These are phyloP conservation scores for Hypsizygus marmoreus DNA, from an alignment of 768 basidiomycete species.

Conservation along the genomic window DNA sequence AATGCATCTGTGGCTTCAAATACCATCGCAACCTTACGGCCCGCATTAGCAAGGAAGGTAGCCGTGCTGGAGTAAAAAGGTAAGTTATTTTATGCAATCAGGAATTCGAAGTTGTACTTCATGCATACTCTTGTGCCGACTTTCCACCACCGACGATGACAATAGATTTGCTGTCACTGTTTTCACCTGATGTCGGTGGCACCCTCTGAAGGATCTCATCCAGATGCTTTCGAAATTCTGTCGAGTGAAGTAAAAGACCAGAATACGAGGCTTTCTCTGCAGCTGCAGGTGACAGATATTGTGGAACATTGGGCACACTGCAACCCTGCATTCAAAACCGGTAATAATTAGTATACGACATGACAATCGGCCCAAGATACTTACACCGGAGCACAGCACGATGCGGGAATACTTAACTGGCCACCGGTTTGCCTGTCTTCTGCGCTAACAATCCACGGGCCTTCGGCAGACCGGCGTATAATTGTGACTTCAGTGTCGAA, in stretches of 20 bases:
- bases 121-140: constrained; percentile 63
- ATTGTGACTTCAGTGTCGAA: constrained; percentile 51
- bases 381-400: constrained; percentile 60
- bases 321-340: constrained; percentile 54
- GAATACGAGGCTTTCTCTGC: constrained; percentile 42
- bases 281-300: constrained; percentile 33
- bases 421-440: constrained; percentile 25
- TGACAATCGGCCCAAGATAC: constrained; percentile 5
- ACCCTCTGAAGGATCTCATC: constrained; percentile 40
- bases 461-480: constrained; percentile 37
- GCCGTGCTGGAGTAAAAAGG: constrained; percentile 37
- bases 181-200: constrained; percentile 18
- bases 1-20: constrained; percentile 55
- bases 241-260: constrained; percentile 55
- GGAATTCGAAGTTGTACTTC: background rate
- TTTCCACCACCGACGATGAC: constrained; percentile 67
- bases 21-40: constrained; percentile 48
- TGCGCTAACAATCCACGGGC: constrained; percentile 47
- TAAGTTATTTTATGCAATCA: background rate
- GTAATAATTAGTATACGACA: background rate
- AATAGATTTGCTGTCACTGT: constrained; percentile 28
- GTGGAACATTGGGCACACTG: constrained; percentile 49
- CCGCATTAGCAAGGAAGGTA: constrained; percentile 51
- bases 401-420: constrained; percentile 45
- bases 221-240: constrained; percentile 43